Evolutionary conservation across 192 early-diverging fungal species (phyloP).

Genomic region (Backusella parvicylindrica): DNA sequence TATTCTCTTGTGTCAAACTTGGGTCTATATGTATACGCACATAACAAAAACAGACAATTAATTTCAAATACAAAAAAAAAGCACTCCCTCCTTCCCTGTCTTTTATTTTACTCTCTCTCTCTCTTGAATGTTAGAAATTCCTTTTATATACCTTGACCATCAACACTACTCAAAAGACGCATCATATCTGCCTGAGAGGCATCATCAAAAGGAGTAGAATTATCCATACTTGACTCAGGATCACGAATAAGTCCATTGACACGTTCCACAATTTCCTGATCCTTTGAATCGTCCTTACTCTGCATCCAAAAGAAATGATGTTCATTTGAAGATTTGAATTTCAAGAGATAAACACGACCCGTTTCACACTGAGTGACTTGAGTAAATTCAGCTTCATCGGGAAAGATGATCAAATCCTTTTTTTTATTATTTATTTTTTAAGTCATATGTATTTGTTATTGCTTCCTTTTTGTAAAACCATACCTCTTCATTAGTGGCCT

Average conservation of each 20-base stretch:
- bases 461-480: too few relatives aligned
- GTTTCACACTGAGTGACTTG: conserved; percentile 49
- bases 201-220: conserved; percentile 5
- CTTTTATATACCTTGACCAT: neutral
- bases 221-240: conserved; percentile 34
- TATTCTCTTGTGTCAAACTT: conserved; percentile 27
- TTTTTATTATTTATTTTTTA: neutral
- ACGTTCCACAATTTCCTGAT: conserved; percentile 51
- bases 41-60: too few relatives aligned
- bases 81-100: too few relatives aligned
- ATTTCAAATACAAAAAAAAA: too few relatives aligned
- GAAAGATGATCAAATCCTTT: conserved; percentile 69
- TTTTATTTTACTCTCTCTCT: too few relatives aligned
- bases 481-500: conserved; percentile 45
- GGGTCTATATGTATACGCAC: neutral
- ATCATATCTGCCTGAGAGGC: conserved; percentile 23
- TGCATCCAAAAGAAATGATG: conserved; percentile 88
- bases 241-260: conserved; percentile 63
- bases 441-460: too few relatives aligned
- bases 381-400: conserved; percentile 72
- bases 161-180: conserved; percentile 17
- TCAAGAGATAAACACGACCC: conserved; percentile 78
- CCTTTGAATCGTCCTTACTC: conserved; percentile 54
- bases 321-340: conserved; percentile 77
- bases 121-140: too few relatives aligned